phyloP scores from a whole-genome alignment of 768 basidiomycete genomes.

The Pholiota conissans region DNA sequence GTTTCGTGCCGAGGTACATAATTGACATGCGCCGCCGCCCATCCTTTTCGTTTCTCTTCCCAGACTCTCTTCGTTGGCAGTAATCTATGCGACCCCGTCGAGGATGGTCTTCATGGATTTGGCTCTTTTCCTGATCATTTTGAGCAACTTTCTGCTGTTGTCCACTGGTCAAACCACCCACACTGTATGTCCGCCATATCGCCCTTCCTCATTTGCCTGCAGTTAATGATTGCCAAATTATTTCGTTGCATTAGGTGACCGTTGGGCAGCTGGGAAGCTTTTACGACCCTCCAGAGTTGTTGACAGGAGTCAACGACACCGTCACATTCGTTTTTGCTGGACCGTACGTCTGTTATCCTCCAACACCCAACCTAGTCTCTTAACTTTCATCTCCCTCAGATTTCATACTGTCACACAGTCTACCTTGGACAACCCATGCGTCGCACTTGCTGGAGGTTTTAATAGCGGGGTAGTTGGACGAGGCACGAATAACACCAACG shows the following conservation, averaged over 20 bases:
- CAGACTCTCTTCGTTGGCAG: background rate
- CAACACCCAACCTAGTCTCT: constrained; percentile 17
- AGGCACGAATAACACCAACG: constrained; percentile 17
- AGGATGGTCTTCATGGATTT: constrained; percentile 1
- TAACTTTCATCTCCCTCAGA: constrained; percentile 15
- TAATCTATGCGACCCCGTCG: background rate
- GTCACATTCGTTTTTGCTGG: constrained; percentile 40
- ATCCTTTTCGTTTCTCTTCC: background rate
- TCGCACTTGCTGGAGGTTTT: constrained; percentile 40
- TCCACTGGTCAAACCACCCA: constrained; percentile 11
- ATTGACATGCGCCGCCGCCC: constrained; percentile 1
- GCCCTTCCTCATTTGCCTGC: background rate
- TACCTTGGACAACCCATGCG: constrained; percentile 36
- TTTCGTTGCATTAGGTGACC: constrained; percentile 31
- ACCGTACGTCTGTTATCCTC: constrained; percentile 21
- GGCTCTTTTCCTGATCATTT: background rate
- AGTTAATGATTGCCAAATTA: constrained; percentile 32
- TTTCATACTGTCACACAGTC: constrained; percentile 42
- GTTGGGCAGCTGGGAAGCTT: constrained; percentile 42
- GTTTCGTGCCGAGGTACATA: background rate
- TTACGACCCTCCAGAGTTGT: constrained; percentile 33
- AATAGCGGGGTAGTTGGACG: constrained; percentile 31
- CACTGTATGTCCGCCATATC: constrained; percentile 7
- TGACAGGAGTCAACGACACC: constrained; percentile 33
- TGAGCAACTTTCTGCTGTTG: background rate